Evolutionary conservation across 2,329 filamentous ascomycete genomes (phyloP).

Genomic region (Chrysosporium keratinophilum): DNA sequence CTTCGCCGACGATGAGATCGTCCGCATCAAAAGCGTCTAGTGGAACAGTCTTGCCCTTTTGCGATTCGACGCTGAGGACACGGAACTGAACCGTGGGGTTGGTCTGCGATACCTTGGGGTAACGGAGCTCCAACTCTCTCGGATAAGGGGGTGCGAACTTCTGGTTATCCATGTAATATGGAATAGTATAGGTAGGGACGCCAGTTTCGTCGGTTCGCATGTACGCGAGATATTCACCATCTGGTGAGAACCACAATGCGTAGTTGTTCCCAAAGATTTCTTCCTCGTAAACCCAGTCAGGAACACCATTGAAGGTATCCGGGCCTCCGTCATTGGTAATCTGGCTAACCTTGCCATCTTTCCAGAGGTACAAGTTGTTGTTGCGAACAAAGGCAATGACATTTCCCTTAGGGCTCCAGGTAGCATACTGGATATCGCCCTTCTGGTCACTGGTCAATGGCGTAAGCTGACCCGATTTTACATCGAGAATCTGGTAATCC

Average conservation of each 20-base stretch:
- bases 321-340: conserved; percentile 75
- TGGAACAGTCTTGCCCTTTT: conserved; percentile 38
- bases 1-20: conserved; percentile 56
- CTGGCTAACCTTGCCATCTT: conserved; percentile 44
- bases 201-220: conserved; percentile 72
- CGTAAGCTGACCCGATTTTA: conserved; percentile 45
- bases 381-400: conserved; percentile 57
- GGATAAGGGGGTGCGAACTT: conserved; percentile 52
- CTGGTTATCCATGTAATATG: conserved; percentile 54
- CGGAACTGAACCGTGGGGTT: conserved; percentile 56
- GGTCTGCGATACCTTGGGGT: conserved; percentile 58
- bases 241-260: conserved; percentile 84
- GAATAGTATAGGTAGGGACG: conserved; percentile 55
- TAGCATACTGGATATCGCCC: conserved; percentile 58
- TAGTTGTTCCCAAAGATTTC: conserved; percentile 66
- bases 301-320: conserved; percentile 80
- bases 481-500: conserved; percentile 55
- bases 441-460: conserved; percentile 50
- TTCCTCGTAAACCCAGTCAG: conserved; percentile 88
- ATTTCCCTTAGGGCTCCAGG: conserved; percentile 48
- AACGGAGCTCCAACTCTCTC: conserved; percentile 51
- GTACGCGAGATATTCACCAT: conserved; percentile 76
- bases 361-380: conserved; percentile 55
- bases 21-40: conserved; percentile 50
- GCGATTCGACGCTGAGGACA: conserved; percentile 44